Conservation (phyloP, 306 rosid species). For the Glycine soja region DNA sequence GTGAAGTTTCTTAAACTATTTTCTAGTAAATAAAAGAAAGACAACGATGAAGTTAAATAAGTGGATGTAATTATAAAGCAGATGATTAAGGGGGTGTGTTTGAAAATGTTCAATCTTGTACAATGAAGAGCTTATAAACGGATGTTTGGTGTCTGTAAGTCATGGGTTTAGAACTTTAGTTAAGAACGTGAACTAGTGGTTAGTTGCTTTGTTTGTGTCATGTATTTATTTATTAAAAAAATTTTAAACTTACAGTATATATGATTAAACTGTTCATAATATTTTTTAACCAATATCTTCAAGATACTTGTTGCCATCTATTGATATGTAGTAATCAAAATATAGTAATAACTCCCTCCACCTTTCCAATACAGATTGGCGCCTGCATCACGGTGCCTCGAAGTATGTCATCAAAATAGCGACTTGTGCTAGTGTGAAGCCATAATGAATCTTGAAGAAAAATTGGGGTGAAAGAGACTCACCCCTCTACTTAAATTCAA, state of each 20-base stretch:
- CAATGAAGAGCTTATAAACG: too few relatives aligned
- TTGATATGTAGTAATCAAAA: conserved; percentile 37
- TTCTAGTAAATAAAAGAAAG: neutral
- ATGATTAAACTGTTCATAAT: neutral
- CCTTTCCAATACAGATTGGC: conserved; percentile 45
- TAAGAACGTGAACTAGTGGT: neutral
- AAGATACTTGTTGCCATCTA: neutral
- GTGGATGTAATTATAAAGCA: neutral
- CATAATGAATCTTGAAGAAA: conserved; percentile 41
- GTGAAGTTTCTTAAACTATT: neutral
- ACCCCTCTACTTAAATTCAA: conserved; percentile 50
- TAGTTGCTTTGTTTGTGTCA: neutral
- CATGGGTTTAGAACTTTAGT: neutral
- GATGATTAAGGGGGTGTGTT: neutral
- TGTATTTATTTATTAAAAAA: neutral
- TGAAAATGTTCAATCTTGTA: too few relatives aligned
- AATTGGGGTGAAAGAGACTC: conserved; percentile 45
- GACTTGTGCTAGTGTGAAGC: conserved; percentile 35
- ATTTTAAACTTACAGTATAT: too few relatives aligned
- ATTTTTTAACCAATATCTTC: neutral
- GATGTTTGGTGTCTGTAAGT: neutral
- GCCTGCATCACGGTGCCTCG: conserved; percentile 51
- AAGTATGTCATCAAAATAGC: conserved; percentile 37
- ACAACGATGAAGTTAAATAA: neutral
- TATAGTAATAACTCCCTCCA: conserved; percentile 41